Percentiles rank a stretch among this genome's conserved stretches.
Evolutionary conservation across 768 basidiomycete species (phyloP).

Genomic region (Termitomyces sp.): DNA sequence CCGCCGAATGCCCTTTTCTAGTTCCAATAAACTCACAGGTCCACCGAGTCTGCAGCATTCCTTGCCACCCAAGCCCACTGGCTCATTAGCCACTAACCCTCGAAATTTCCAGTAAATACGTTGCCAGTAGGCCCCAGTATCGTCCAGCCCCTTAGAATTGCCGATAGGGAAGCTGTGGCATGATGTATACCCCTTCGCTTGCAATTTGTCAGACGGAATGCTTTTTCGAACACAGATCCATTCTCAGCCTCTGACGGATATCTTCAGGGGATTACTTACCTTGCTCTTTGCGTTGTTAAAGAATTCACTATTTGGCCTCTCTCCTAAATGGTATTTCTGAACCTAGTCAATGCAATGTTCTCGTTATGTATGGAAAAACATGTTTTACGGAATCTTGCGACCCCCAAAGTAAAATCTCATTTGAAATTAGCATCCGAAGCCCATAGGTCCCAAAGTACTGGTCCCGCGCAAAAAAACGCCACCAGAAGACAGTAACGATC

Average conservation of each 20-base stretch:
- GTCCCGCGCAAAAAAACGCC: background rate
- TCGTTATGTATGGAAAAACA: background rate
- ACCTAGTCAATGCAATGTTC: background rate
- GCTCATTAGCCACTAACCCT: background rate
- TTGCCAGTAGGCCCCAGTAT: background rate
- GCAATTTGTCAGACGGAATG: background rate
- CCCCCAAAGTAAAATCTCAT: background rate
- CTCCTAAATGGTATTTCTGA: background rate
- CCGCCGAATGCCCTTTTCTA: background rate
- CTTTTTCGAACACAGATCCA: conserved; percentile 14
- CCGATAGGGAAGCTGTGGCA: background rate
- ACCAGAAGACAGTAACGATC: background rate
- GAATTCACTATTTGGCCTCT: background rate
- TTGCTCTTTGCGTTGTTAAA: background rate
- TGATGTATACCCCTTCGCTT: background rate
- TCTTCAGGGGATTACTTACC: background rate
- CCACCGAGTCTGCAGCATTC: background rate
- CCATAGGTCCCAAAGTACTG: background rate
- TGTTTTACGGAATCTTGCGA: background rate
- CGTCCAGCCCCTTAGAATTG: background rate
- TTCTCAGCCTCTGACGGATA: conserved; percentile 6
- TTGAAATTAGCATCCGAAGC: background rate
- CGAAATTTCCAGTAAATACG: background rate
- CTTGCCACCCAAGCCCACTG: background rate
- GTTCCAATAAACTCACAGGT: background rate